A percentile compares a stretch with the other conserved stretches of the same genome.
These are phyloP conservation scores for Iris pallida DNA, from an alignment of 116 monocot species.

Conservation along the genomic window DNA sequence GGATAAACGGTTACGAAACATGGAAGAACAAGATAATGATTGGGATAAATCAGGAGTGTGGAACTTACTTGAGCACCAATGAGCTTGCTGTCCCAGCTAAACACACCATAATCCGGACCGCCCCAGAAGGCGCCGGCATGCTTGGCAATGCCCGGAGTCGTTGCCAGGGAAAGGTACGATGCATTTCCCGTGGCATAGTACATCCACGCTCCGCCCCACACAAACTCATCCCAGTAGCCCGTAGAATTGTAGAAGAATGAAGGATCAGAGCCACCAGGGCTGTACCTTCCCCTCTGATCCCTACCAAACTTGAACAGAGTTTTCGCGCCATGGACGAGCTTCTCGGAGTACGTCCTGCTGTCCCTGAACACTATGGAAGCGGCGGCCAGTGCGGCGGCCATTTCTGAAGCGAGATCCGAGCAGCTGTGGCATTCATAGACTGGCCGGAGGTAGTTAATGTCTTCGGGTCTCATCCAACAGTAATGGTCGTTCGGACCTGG, in stretches of 20 bases:
- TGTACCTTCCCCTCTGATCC: constrained; percentile 46
- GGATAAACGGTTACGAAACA: too few relatives aligned
- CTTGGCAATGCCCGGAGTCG: constrained; percentile 55
- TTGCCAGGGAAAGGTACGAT: constrained; percentile 55
- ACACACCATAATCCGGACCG: constrained; percentile 68
- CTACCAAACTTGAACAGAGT: constrained; percentile 59
- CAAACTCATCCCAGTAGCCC: constrained; percentile 84
- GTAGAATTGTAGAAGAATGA: constrained; percentile 80
- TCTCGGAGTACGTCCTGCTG: constrained; percentile 51
- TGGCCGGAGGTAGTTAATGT: constrained; percentile 52
- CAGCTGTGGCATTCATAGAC: constrained; percentile 38
- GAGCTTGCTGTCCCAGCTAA: constrained; percentile 92
- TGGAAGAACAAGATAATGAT: constrained; percentile 51
- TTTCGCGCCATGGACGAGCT: constrained; percentile 36
- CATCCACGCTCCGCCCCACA: constrained; percentile 88
- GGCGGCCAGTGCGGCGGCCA: constrained; percentile 71
- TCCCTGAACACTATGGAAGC: constrained; percentile 79
- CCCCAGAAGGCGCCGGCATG: constrained; percentile 85
- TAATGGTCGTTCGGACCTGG: constrained; percentile 57
- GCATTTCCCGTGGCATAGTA: constrained; percentile 76
- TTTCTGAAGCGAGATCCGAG: constrained; percentile 64
- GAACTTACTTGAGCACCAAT: constrained; percentile 73
- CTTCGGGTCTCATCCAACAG: constrained; percentile 66
- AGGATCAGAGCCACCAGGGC: constrained; percentile 19
- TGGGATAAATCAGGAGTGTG: not conserved